These are phyloP conservation scores for Hypsizygus marmoreus DNA, from an alignment of 768 basidiomycete species.

Conservation along the genomic window DNA sequence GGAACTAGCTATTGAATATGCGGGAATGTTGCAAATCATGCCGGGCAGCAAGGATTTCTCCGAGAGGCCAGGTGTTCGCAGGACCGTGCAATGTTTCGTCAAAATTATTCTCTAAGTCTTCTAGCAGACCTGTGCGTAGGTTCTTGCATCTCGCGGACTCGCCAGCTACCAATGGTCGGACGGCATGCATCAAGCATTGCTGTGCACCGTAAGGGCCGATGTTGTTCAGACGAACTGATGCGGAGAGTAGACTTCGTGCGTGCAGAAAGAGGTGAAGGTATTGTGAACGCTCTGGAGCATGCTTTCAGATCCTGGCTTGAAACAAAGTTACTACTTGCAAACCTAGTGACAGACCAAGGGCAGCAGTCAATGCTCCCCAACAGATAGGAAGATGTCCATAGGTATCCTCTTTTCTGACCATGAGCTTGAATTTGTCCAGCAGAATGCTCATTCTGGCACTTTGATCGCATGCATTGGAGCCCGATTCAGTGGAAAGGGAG, in stretches of 20 bases:
- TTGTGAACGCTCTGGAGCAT: conserved; percentile 67
- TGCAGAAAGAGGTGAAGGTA: conserved; percentile 94
- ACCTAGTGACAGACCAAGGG: conserved; percentile 77
- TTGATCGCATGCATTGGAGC: conserved; percentile 21
- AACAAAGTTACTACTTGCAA: conserved; percentile 10
- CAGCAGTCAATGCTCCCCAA: conserved; percentile 85
- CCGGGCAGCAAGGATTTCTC: conserved; percentile 85
- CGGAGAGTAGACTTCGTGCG: conserved; percentile 85
- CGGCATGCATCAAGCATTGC: conserved; percentile 76
- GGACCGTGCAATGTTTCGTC: conserved; percentile 57
- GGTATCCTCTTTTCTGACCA: conserved; percentile 61
- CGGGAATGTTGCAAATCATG: conserved; percentile 96
- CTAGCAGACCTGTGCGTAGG: conserved; percentile 50
- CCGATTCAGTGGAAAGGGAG: conserved; percentile 26
- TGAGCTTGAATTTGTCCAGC: conserved; percentile 69
- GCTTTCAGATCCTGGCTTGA: conserved; percentile 2
- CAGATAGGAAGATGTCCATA: conserved; percentile 88
- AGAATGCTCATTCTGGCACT: conserved; percentile 37
- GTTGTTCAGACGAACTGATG: conserved; percentile 87
- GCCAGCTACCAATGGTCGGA: conserved; percentile 64
- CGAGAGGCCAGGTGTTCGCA: conserved; percentile 93
- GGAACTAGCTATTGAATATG: conserved; percentile 84
- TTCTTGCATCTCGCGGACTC: conserved; percentile 47
- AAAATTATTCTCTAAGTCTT: conserved; percentile 27
- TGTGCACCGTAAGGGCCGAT: conserved; percentile 94